A percentile compares a stretch with the other conserved stretches of the same genome.
Evolutionary conservation across 768 basidiomycete genomes (phyloP).

Genomic region (Russula compacta): DNA sequence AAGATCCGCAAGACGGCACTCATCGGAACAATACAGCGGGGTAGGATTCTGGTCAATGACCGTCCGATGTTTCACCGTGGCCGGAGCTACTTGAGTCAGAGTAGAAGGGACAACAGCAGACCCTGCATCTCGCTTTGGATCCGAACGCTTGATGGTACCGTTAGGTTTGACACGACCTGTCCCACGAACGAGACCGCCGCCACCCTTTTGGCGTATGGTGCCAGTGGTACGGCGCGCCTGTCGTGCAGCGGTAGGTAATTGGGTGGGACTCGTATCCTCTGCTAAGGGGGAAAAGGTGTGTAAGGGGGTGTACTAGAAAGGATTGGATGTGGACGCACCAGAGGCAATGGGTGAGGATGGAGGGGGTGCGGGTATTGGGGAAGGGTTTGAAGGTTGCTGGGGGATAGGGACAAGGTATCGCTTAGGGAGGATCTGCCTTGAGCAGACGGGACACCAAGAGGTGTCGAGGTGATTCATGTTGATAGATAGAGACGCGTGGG

Average conservation of each 20-base stretch:
- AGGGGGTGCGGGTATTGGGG: slow-evolving; percentile 31
- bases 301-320: slow-evolving; percentile 8
- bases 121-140: slow-evolving; percentile 21
- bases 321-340: slow-evolving; percentile 27
- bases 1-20: slow-evolving; percentile 57
- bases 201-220: slow-evolving; percentile 30
- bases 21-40: slow-evolving; percentile 77
- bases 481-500: background rate
- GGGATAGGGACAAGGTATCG: slow-evolving; percentile 45
- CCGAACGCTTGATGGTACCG: slow-evolving; percentile 40
- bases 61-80: slow-evolving; percentile 44
- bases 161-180: slow-evolving; percentile 55
- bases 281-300: slow-evolving; percentile 16
- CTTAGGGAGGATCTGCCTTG: slow-evolving; percentile 72
- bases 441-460: slow-evolving; percentile 76
- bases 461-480: slow-evolving; percentile 41
- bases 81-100: slow-evolving; percentile 23
- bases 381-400: slow-evolving; percentile 21
- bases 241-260: slow-evolving; percentile 24
- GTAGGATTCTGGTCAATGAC: slow-evolving; percentile 76
- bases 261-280: slow-evolving; percentile 23
- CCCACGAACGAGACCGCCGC: slow-evolving; percentile 52
- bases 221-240: slow-evolving; percentile 27
- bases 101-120: slow-evolving; percentile 20
- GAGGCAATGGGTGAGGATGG: slow-evolving; percentile 31